Conservation (phyloP, 2,329 filamentous ascomycete genomes). For the Ceratocystis diversiconidia region DNA sequence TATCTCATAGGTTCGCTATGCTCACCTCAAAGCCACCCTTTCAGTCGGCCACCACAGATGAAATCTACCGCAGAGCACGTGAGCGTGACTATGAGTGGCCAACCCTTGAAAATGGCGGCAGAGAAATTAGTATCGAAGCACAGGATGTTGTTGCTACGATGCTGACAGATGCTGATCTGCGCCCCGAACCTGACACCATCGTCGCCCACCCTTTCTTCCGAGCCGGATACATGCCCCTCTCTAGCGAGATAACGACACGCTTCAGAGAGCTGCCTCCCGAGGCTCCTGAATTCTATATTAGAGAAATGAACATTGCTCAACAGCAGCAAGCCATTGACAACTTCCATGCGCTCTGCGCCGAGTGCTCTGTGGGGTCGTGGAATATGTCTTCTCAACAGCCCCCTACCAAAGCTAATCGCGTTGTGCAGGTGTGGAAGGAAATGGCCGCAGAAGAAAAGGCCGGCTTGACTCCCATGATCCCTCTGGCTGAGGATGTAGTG, state of each 20-base stretch:
- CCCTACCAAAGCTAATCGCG: constrained; percentile 35
- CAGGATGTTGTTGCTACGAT: constrained; percentile 66
- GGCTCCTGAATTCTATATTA: constrained; percentile 41
- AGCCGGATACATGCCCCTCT: constrained; percentile 55
- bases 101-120: constrained; percentile 46
- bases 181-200: constrained; percentile 63
- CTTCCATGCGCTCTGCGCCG: constrained; percentile 41
- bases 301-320: constrained; percentile 32
- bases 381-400: constrained; percentile 5
- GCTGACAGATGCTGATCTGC: constrained; percentile 58
- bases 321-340: constrained; percentile 36
- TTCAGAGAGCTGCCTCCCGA: constrained; percentile 43
- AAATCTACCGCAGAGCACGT: constrained; percentile 61
- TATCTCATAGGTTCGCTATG: constrained; percentile 62
- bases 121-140: constrained; percentile 54
- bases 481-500: constrained; percentile 45
- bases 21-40: constrained; percentile 93
- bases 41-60: constrained; percentile 77
- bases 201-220: constrained; percentile 70
- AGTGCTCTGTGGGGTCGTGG: constrained; percentile 39
- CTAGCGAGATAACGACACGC: constrained; percentile 43
- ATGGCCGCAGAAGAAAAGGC: constrained; percentile 55
- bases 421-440: constrained; percentile 47
- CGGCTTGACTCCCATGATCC: constrained; percentile 48
- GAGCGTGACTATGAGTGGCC: constrained; percentile 73